Base-by-base conservation (phyloP, 176 grass and related monocot genomes). In the Carex scoparia region DNA sequence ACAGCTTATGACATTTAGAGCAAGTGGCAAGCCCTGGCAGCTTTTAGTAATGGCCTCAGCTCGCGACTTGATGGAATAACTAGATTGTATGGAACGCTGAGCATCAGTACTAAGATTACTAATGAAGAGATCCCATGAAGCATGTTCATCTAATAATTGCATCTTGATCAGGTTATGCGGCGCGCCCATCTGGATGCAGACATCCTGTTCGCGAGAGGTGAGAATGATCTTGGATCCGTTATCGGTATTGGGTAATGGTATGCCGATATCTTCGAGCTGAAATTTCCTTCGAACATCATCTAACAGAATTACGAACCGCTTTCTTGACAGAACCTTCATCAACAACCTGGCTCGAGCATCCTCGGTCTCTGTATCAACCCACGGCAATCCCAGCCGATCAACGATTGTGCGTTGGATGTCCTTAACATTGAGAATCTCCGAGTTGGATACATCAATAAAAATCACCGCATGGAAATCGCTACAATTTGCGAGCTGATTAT, bases 181-280 rank as follows among this genome's bases (percentile, higher is more conserved):
- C 55, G 88, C 88, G 30, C 85, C 85, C 94, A 97, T 97, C 61
- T 90, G 61, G 82, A 70, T 84, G 85, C 94, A 97, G 59, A 94
- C 74, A 19, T 84, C 19, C 83, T 10, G 18, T 19, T 67, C 69
- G 53, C 89, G 90, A 48, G 91, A 90, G 65, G 94, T 84, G 6
- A 97, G 40, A 51, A 97, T 86, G 68, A 97, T 82, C 79, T 89
- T 97, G 85, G 88, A 84, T 62, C 71, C 37, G 9, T 83, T 89
- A 0, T 78, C 40, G 14, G 40, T 79, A 66, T 68, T 83, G 59
- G 88, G 94, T 55, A 67, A 67, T 15, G 94, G 91, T 61, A 97
- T 94, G 44, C 94, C 91, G 5, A 97, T 79, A 51, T 90, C 88
- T 61, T 88, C 79, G 55, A 94, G 67, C 7, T 1, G 9, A 40